Base-by-base conservation (phyloP, 1,139 yeast species). In the Geotrichum reessii region DNA sequence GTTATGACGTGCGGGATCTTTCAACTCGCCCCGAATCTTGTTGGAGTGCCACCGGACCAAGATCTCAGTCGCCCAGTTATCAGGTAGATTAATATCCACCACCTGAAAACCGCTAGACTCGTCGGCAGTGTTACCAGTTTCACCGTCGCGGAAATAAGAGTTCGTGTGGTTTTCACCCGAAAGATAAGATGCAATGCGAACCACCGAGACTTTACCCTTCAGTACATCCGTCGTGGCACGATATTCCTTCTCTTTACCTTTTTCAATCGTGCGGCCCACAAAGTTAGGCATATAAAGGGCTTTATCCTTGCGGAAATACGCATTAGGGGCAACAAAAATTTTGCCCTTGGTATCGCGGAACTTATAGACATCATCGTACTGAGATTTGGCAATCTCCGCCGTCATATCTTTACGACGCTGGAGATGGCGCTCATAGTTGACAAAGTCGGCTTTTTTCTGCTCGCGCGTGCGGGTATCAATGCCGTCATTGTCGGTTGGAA, bases 251-350 rank as follows among this genome's bases (percentile, higher is more conserved):
- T 25, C 49, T 17, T 31, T 50, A 14, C 49, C 40, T 17, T 44
- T 50, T 31, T 31, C 47, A 50, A 93, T 70, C 0, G 86, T 79
- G 27, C 78, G 78, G 0, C 88, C 95, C 33, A 74, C 71, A 61
- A 93, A 78, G 67, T 91, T 91, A n/a, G 98, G 97, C 74, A 93
- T 89, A 69, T 82, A 93, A 58, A 84, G 75, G 0, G 98, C 79
- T 67, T 82, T 86, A n/a, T 87, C 95, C 9, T 77, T 74, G 61
- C 81, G 82, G 79, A 93, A 91, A 65, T 81, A 86, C 1, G 92
- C 82, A 12, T 80, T 76, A 0, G 98, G 98, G 0, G 96, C 84
- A 19, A 81, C 76, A 74, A 91, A 93, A 64, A 91, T 78, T 73
- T 91, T 90, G 42, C 98, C 98, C 50, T 84, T 82, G 2, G 95